Percentiles rank a stretch among this genome's conserved stretches.
Conservation (phyloP, 768 basidiomycete genomes). For the Calvatia gigantea region DNA sequence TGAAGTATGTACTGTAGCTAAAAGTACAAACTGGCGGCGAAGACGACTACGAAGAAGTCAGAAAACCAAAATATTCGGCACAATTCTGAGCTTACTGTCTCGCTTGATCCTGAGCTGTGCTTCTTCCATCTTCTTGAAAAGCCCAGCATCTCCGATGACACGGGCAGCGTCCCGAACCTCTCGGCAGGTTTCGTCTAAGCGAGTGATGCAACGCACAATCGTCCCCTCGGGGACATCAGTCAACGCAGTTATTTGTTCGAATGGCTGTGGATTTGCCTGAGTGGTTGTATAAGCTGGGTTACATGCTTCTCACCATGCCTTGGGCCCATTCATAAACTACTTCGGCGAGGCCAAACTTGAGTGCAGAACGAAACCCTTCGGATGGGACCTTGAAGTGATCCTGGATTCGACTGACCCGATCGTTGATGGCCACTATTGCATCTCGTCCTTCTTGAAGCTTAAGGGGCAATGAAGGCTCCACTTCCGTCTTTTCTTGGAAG, state of each 20-base stretch:
- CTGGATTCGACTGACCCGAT: slow-evolving; percentile 78
- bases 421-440: slow-evolving; percentile 72
- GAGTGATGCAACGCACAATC: slow-evolving; percentile 93
- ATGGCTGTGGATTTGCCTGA: slow-evolving; percentile 56
- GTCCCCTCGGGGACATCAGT: slow-evolving; percentile 97
- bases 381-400: slow-evolving; percentile 73
- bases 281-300: neutral
- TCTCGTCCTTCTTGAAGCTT: slow-evolving; percentile 80
- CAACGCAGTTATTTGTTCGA: slow-evolving; percentile 87
- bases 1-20: no score
- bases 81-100: slow-evolving; percentile 68
- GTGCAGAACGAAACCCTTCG: slow-evolving; percentile 71
- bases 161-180: slow-evolving; percentile 97
- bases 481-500: slow-evolving; percentile 97
- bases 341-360: slow-evolving; percentile 91
- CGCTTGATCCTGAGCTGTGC: slow-evolving; percentile 91
- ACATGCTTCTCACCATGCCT: slow-evolving; percentile 73
- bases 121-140: slow-evolving; percentile 99
- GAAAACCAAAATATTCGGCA: neutral
- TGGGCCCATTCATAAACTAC: slow-evolving; percentile 99
- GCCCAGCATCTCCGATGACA: slow-evolving; percentile 92
- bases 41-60: slow-evolving; percentile 54
- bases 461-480: slow-evolving; percentile 77
- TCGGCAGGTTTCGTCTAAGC: slow-evolving; percentile 94
- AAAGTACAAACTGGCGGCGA: slow-evolving; percentile 86